These are phyloP conservation scores for Chrysoporthe puriensis DNA, from an alignment of 2,329 filamentous ascomycete species.

Conservation along the genomic window DNA sequence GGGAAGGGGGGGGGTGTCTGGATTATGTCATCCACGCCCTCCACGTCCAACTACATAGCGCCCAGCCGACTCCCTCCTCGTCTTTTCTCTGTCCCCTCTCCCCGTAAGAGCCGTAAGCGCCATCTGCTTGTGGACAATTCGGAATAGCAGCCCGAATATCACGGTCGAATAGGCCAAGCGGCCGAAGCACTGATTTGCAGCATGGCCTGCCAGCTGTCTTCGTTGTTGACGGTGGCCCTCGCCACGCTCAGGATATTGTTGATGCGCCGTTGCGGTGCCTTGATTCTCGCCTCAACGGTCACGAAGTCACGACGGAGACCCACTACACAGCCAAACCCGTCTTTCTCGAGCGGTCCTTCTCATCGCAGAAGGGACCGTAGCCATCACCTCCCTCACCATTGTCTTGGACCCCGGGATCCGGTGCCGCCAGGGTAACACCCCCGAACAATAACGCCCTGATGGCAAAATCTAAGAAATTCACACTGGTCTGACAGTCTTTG, in stretches of 20 bases:
- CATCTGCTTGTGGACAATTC: too few relatives aligned
- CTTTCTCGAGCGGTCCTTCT: background rate
- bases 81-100: too few relatives aligned
- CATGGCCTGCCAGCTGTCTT: background rate
- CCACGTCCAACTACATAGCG: too few relatives aligned
- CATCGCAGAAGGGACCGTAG: background rate
- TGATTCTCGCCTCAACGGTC: background rate
- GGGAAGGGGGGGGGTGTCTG: too few relatives aligned
- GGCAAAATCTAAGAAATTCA: background rate
- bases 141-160: slow-evolving; percentile 1
- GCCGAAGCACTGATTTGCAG: slow-evolving; percentile 1
- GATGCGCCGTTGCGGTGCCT: background rate
- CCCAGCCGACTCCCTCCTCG: too few relatives aligned
- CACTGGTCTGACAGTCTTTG: too few relatives aligned
- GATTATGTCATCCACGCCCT: too few relatives aligned
- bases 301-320: background rate
- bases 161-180: background rate
- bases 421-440: background rate
- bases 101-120: too few relatives aligned
- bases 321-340: background rate
- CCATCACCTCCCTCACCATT: slow-evolving; percentile 1
- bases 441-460: background rate
- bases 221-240: slow-evolving; percentile 4
- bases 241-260: slow-evolving; percentile 3
- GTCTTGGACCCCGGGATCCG: background rate